These are phyloP conservation scores for Bullera alba DNA, from an alignment of 768 basidiomycete genomes.

Conservation along the genomic window DNA sequence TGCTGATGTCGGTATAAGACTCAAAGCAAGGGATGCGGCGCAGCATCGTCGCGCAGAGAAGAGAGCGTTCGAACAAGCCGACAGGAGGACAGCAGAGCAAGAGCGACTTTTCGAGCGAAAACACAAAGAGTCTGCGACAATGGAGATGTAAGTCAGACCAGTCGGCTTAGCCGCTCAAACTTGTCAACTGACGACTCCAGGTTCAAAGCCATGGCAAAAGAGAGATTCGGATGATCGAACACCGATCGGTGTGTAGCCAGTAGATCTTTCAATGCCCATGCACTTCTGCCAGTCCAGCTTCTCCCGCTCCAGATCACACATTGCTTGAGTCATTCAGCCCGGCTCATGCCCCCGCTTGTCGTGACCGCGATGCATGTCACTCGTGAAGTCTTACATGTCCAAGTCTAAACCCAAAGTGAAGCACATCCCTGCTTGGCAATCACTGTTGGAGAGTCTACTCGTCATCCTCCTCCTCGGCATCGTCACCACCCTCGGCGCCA, in stretches of 20 bases:
- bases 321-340: background rate
- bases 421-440: background rate
- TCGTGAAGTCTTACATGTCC: conserved; percentile 1
- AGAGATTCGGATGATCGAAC: conserved; percentile 73
- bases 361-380: background rate
- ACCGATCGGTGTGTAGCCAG: no score
- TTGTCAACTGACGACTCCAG: background rate
- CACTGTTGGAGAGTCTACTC: conserved; percentile 28
- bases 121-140: conserved; percentile 82
- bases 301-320: no score
- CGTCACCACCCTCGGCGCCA: conserved; percentile 82
- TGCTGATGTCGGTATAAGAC: conserved; percentile 49
- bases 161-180: no score
- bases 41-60: conserved; percentile 56
- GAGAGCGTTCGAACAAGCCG: conserved; percentile 24
- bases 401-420: background rate
- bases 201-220: conserved; percentile 77
- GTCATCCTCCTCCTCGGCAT: conserved; percentile 84
- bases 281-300: no score
- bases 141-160: conserved; percentile 69
- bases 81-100: conserved; percentile 53
- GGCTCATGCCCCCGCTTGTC: background rate
- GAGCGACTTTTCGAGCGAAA: conserved; percentile 61
- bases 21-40: conserved; percentile 69
- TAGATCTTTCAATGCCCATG: no score